phyloP scores from a whole-genome alignment of 805 yeast genomes.

The Cyberlindnera suaveolens region DNA sequence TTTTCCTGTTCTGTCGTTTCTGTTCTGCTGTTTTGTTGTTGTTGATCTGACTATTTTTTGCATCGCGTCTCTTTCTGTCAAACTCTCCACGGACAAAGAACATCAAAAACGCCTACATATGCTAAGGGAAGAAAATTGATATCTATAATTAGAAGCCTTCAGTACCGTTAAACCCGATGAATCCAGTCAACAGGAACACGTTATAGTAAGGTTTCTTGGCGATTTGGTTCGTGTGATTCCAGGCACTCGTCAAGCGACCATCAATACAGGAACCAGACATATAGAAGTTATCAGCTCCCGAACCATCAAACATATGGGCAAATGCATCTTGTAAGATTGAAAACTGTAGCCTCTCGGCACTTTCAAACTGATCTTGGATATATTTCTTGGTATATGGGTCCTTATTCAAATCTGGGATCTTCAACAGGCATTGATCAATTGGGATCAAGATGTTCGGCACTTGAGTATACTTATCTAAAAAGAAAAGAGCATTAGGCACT shows the following conservation, averaged over 20 bases:
- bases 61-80: not conserved
- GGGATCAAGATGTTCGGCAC: constrained; percentile 76
- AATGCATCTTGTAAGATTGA: constrained; percentile 35
- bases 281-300: constrained; percentile 79
- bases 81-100: no score
- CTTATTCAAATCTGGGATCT: constrained; percentile 45
- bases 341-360: constrained; percentile 46
- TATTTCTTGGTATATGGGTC: constrained; percentile 45
- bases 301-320: constrained; percentile 58
- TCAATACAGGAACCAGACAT: constrained; percentile 84
- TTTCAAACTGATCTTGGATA: constrained; percentile 53
- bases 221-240: constrained; percentile 76
- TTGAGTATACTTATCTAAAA: constrained; percentile 73
- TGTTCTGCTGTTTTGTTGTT: not conserved
- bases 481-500: constrained; percentile 77
- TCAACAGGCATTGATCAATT: constrained; percentile 50
- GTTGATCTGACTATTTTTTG: not conserved
- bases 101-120: no score
- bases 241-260: constrained; percentile 73
- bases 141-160: constrained; percentile 45
- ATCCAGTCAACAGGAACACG: constrained; percentile 60
- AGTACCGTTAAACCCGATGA: constrained; percentile 68
- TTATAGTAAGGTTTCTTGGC: constrained; percentile 58
- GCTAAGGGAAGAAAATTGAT: no score
- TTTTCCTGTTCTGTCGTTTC: constrained; percentile 15